These are phyloP conservation scores for Cetradonia linearis DNA, from an alignment of 495 filamentous ascomycete genomes.

Conservation along the genomic window DNA sequence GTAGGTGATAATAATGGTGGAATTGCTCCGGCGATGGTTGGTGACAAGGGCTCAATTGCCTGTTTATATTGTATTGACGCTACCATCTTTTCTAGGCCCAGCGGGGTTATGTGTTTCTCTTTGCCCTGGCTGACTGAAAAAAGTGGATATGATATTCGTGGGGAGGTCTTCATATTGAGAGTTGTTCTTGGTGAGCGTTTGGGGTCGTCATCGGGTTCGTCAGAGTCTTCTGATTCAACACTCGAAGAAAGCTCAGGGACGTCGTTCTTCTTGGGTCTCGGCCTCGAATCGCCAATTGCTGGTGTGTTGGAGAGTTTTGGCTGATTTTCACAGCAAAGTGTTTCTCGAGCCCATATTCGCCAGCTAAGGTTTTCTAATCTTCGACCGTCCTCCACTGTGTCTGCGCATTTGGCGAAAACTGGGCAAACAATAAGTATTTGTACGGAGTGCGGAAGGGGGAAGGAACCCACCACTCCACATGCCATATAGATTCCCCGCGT, in stretches of 20 bases:
- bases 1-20: slow-evolving; percentile 45
- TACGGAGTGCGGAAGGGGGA: slow-evolving; percentile 1
- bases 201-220: slow-evolving; percentile 58
- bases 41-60: slow-evolving; percentile 48
- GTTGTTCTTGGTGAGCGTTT: slow-evolving; percentile 36
- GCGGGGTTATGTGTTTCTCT: slow-evolving; percentile 84
- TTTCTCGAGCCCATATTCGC: slow-evolving; percentile 92
- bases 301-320: slow-evolving; percentile 34
- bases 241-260: slow-evolving; percentile 84
- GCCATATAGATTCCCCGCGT: slow-evolving; percentile 86
- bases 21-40: slow-evolving; percentile 27
- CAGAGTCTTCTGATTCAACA: slow-evolving; percentile 71
- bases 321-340: slow-evolving; percentile 79
- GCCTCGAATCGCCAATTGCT: slow-evolving; percentile 34
- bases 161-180: slow-evolving; percentile 37
- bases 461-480: slow-evolving; percentile 87
- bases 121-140: slow-evolving; percentile 52
- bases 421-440: slow-evolving; percentile 11
- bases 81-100: slow-evolving; percentile 83
- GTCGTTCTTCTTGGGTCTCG: slow-evolving; percentile 42
- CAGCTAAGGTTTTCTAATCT: slow-evolving; percentile 92
- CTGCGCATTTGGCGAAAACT: slow-evolving; percentile 94
- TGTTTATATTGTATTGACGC: slow-evolving; percentile 74
- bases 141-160: slow-evolving; percentile 36
- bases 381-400: slow-evolving; percentile 86